Evolutionary conservation across 2,329 filamentous ascomycete species (phyloP).

Genomic region (Metarhizium robertsii): DNA sequence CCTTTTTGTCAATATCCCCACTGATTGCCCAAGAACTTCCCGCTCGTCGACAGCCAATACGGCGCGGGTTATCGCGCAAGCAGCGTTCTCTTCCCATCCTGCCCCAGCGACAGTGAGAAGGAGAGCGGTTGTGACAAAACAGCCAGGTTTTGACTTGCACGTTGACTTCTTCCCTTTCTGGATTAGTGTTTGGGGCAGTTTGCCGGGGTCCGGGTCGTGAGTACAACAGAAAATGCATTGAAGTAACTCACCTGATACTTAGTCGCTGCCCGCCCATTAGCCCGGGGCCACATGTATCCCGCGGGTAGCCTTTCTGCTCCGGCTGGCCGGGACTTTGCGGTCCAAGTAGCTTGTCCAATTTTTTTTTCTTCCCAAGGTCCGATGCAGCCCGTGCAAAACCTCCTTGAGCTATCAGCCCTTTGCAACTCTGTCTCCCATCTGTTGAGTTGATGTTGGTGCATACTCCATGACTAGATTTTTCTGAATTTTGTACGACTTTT

Average conservation of each 20-base stretch:
- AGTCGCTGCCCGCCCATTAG: neutral
- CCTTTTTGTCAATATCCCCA: too few relatives aligned
- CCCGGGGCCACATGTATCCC: neutral
- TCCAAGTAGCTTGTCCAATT: constrained; percentile 17
- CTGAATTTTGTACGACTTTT: constrained; percentile 10
- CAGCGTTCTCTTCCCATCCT: neutral
- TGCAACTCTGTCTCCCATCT: constrained; percentile 9
- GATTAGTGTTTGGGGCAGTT: constrained; percentile 12
- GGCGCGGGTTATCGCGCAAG: too few relatives aligned
- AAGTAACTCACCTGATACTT: constrained; percentile 1
- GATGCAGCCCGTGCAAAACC: neutral
- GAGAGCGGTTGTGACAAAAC: too few relatives aligned
- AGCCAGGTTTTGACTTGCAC: neutral
- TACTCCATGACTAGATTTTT: constrained; percentile 17
- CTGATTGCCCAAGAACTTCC: too few relatives aligned
- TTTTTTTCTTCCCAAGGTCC: constrained; percentile 10
- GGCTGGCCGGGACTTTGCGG: constrained; percentile 19
- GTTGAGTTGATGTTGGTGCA: constrained; percentile 15
- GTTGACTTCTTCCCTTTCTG: constrained; percentile 22
- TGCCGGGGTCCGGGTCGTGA: constrained; percentile 3
- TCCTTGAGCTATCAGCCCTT: constrained; percentile 1
- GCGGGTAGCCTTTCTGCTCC: constrained; percentile 6
- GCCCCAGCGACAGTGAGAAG: too few relatives aligned
- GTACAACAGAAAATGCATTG: neutral
- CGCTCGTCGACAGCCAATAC: too few relatives aligned